phyloP scores from a whole-genome alignment of 139 green algal genomes.

The Chlorella vulgaris region DNA sequence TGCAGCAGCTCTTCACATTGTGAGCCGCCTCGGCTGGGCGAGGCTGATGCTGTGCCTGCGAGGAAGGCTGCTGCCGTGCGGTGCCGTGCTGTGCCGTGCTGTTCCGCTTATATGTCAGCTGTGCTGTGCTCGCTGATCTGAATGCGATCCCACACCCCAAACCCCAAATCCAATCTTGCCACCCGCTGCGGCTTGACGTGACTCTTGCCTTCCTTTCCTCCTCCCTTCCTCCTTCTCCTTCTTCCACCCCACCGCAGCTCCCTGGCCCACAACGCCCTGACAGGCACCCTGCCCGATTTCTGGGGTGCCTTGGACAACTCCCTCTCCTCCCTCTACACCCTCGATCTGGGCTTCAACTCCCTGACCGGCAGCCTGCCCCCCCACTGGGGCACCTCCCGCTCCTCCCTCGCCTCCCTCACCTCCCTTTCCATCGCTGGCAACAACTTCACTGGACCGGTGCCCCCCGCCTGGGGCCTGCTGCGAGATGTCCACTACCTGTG shows the following conservation, averaged over 20 bases:
- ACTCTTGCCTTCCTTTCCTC: neutral
- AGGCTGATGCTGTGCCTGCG: too few species aligned
- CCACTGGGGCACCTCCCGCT: slow-evolving; percentile 15
- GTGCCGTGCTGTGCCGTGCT: too few species aligned
- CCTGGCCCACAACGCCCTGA: slow-evolving; percentile 25
- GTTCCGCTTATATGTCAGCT: too few species aligned
- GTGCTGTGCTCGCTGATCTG: too few species aligned
- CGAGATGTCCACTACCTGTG: slow-evolving; percentile 23
- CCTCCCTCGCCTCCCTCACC: slow-evolving; percentile 23
- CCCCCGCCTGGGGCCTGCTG: slow-evolving; percentile 20
- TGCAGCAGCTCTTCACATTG: slow-evolving; percentile 19
- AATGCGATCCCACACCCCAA: too few species aligned
- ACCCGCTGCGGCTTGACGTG: neutral
- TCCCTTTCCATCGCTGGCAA: slow-evolving; percentile 10
- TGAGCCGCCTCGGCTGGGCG: neutral
- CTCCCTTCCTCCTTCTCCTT: neutral
- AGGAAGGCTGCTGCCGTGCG: too few species aligned
- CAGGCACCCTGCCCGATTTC: slow-evolving; percentile 3
- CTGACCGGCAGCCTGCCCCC: slow-evolving; percentile 18
- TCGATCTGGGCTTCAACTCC: slow-evolving; percentile 10
- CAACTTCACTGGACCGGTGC: slow-evolving; percentile 10
- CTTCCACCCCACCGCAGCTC: neutral
- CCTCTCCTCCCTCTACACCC: neutral
- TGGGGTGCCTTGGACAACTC: slow-evolving; percentile 15
- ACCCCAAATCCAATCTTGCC: too few species aligned